A percentile compares a stretch with the other conserved stretches of the same genome.
Conservation (phyloP, 768 basidiomycete species). For the Mycena vulgaris region DNA sequence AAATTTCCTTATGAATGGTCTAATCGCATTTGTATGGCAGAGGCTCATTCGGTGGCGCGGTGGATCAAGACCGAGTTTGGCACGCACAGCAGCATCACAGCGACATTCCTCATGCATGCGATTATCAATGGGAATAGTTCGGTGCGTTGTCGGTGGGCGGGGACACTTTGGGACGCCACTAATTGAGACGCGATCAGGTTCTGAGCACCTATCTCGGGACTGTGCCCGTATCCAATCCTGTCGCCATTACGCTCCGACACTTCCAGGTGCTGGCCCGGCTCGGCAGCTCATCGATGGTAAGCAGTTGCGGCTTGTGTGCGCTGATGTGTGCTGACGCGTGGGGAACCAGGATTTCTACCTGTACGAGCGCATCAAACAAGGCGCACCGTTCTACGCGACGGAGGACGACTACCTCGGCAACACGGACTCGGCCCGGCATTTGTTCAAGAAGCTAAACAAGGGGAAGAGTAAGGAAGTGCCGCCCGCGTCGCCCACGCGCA, state of each 20-base stretch:
- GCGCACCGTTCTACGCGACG: constrained; percentile 77
- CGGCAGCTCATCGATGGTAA: constrained; percentile 71
- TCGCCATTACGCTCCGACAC: constrained; percentile 83
- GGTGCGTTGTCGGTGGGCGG: constrained; percentile 46
- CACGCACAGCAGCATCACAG: constrained; percentile 68
- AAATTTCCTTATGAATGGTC: neutral
- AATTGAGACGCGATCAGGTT: constrained; percentile 14
- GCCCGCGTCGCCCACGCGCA: constrained; percentile 7
- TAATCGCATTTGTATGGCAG: constrained; percentile 9
- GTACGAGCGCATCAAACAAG: constrained; percentile 74
- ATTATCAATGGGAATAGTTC: constrained; percentile 74
- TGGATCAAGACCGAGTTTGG: constrained; percentile 76
- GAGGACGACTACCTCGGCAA: constrained; percentile 75
- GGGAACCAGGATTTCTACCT: constrained; percentile 64
- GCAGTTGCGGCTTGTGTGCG: neutral
- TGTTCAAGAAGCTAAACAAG: constrained; percentile 27
- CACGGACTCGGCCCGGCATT: constrained; percentile 7
- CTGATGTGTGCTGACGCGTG: neutral
- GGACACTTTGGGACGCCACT: neutral
- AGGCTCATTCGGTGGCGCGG: constrained; percentile 72
- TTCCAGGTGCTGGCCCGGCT: constrained; percentile 82
- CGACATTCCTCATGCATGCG: constrained; percentile 81
- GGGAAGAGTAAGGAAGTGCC: constrained; percentile 13
- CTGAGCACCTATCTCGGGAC: constrained; percentile 14
- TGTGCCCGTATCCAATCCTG: constrained; percentile 47